A percentile compares a stretch with the other conserved stretches of the same genome.
phyloP scores from a whole-genome alignment of 176 grass and related monocot genomes.

The Oryza punctata region DNA sequence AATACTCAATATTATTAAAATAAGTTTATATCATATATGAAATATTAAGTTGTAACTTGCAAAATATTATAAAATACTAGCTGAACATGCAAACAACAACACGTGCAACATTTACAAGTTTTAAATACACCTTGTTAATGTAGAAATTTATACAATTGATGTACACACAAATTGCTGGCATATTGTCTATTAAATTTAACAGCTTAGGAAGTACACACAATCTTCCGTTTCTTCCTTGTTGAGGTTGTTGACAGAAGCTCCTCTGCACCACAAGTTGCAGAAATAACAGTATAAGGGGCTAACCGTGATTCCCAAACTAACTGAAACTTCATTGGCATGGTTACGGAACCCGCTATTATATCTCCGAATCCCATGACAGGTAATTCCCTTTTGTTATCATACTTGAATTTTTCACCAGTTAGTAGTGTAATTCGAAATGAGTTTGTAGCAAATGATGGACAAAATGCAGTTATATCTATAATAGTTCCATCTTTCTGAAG shows the following conservation, averaged over 20 bases:
- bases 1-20: too few species aligned
- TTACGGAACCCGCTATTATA: conserved; percentile 30
- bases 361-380: conserved; percentile 38
- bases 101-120: too few species aligned
- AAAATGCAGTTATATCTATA: conserved; percentile 17
- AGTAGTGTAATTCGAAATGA: conserved; percentile 7
- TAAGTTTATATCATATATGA: too few species aligned
- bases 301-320: conserved; percentile 44
- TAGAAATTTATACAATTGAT: too few species aligned
- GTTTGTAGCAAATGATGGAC: background rate
- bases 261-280: conserved; percentile 20
- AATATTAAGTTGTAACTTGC: too few species aligned
- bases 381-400: background rate
- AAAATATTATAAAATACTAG: too few species aligned
- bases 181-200: too few species aligned
- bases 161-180: too few species aligned
- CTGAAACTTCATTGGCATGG: conserved; percentile 15
- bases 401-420: background rate
- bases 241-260: background rate
- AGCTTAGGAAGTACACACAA: background rate
- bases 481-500: conserved; percentile 11
- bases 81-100: too few species aligned
- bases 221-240: conserved; percentile 11
- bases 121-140: too few species aligned
- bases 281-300: conserved; percentile 32